Evolutionary conservation across 768 basidiomycete genomes (phyloP).

Genomic region (Cytidiella melzeri): DNA sequence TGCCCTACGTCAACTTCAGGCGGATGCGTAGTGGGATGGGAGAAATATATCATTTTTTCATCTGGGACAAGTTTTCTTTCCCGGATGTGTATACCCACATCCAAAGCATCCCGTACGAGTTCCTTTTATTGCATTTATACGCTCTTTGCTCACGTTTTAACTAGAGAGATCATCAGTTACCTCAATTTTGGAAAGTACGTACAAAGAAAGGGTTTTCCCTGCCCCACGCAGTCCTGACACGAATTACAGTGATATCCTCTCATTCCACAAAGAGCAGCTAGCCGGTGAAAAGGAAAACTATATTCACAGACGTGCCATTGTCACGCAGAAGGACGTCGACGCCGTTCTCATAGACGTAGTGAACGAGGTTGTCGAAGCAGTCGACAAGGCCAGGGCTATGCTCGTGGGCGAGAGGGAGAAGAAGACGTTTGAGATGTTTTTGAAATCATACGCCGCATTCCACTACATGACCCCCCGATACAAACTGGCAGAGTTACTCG

Average conservation of each 20-base stretch:
- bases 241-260: slow-evolving; percentile 4
- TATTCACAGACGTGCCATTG: not conserved
- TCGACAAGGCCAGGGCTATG: slow-evolving; percentile 5
- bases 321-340: not conserved
- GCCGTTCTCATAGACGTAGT: not conserved
- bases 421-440: slow-evolving; percentile 17
- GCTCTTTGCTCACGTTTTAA: not conserved
- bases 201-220: not conserved
- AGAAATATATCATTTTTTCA: not conserved
- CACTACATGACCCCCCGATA: slow-evolving; percentile 11
- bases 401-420: slow-evolving; percentile 6
- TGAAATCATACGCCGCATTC: slow-evolving; percentile 14
- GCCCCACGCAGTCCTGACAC: not conserved
- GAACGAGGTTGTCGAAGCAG: slow-evolving; percentile 19
- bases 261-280: slow-evolving; percentile 7
- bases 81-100: not conserved
- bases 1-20: slow-evolving; percentile 2
- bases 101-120: slow-evolving; percentile 6
- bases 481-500: slow-evolving; percentile 9
- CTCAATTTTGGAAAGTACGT: slow-evolving; percentile 4
- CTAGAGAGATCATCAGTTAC: slow-evolving; percentile 1
- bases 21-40: not conserved
- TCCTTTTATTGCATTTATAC: not conserved
- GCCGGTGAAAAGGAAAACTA: slow-evolving; percentile 1
- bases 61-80: slow-evolving; percentile 1